These are phyloP conservation scores for Cystofilobasidium ferigula DNA, from an alignment of 768 basidiomycete species.

Conservation along the genomic window DNA sequence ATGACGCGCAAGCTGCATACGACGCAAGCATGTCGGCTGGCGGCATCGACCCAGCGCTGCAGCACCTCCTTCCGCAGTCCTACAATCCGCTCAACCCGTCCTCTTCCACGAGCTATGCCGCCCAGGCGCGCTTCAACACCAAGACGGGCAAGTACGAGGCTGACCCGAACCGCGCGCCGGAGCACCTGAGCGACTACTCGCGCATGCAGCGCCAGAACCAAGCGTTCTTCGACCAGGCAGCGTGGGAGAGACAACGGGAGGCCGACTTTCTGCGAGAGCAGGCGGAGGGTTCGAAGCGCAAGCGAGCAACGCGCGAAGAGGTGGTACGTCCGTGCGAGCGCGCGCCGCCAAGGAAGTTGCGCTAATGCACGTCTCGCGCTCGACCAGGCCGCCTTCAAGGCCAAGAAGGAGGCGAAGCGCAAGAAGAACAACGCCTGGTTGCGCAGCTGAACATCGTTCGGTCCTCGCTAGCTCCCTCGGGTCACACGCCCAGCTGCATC, in stretches of 20 bases:
- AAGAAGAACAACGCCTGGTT: conserved; percentile 4
- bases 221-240: conserved; percentile 20
- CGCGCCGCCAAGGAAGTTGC: no score
- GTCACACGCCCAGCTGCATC: not conserved
- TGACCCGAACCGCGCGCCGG: conserved; percentile 4
- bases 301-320: conserved; percentile 7
- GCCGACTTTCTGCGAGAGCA: conserved; percentile 11
- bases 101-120: not conserved
- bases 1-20: not conserved
- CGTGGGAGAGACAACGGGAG: conserved; percentile 20
- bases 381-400: not conserved
- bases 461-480: not conserved
- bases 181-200: conserved; percentile 17
- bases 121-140: conserved; percentile 16
- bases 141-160: conserved; percentile 18
- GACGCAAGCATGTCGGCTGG: not conserved
- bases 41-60: conserved; percentile 14
- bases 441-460: not conserved
- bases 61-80: conserved; percentile 11
- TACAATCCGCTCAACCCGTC: conserved; percentile 15
- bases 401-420: conserved; percentile 3
- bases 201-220: conserved; percentile 14
- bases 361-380: no score
- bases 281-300: conserved; percentile 17
- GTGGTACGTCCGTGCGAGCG: conserved; percentile 15